Percentiles rank a stretch among this genome's conserved stretches.
phyloP scores from a whole-genome alignment of 805 yeast genomes.

The Candida parachauliodes region DNA sequence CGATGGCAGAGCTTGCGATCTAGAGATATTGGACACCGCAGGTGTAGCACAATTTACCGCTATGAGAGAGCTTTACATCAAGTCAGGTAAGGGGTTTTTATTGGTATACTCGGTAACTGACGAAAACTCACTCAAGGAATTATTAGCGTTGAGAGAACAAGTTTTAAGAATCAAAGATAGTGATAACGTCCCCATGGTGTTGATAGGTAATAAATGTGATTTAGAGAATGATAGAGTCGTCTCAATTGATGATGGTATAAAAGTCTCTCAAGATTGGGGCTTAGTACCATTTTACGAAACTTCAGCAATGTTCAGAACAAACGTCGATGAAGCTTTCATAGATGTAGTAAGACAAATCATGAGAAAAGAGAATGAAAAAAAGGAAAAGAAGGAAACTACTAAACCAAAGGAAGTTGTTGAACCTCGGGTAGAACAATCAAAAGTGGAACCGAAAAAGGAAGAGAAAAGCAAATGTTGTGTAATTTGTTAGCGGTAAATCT shows the following conservation, averaged over 20 bases:
- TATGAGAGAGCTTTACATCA: constrained; percentile 85
- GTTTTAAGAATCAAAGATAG: constrained; percentile 80
- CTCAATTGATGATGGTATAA: constrained; percentile 76
- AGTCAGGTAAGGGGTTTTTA: constrained; percentile 75
- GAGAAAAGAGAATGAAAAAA: constrained; percentile 61
- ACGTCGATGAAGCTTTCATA: constrained; percentile 86
- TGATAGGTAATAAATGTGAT: constrained; percentile 91
- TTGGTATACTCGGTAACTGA: constrained; percentile 59
- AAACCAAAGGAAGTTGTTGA: constrained; percentile 24
- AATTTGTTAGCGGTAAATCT: too few species aligned
- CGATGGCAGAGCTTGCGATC: constrained; percentile 81
- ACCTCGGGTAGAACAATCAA: constrained; percentile 3
- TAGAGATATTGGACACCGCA: constrained; percentile 67
- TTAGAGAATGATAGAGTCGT: constrained; percentile 70
- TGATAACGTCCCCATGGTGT: constrained; percentile 77
- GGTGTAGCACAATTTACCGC: constrained; percentile 89
- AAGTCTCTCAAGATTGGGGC: constrained; percentile 83
- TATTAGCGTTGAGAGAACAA: constrained; percentile 76
- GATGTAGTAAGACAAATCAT: constrained; percentile 88
- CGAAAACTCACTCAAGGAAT: constrained; percentile 67
- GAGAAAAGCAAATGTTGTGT: constrained; percentile 25
- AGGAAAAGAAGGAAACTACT: constrained; percentile 42
- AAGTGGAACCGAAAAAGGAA: background rate
- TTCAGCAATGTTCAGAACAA: constrained; percentile 85
- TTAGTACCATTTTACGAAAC: constrained; percentile 89